Conservation (phyloP, 768 basidiomycete species). For the Amanita rimosa region DNA sequence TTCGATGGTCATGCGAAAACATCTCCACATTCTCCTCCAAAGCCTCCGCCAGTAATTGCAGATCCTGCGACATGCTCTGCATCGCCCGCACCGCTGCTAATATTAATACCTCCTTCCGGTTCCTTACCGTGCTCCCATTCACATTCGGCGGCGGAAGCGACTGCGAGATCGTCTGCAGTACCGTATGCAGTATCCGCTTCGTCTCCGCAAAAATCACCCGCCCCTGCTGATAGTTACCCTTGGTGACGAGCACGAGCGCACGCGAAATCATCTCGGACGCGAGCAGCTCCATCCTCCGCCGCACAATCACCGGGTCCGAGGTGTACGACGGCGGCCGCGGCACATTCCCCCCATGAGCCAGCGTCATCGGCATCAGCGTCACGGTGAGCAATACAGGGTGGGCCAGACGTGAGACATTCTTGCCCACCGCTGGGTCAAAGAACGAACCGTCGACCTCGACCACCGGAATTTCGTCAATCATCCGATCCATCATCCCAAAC, state of each 20-base stretch:
- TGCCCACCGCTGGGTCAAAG: conserved; percentile 79
- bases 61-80: conserved; percentile 77
- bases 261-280: conserved; percentile 97
- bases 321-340: conserved; percentile 32
- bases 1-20: conserved; percentile 90
- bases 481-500: conserved; percentile 89
- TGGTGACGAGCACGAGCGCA: conserved; percentile 81
- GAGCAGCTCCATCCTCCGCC: conserved; percentile 92
- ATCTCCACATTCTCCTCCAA: conserved; percentile 83
- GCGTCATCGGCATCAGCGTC: conserved; percentile 63
- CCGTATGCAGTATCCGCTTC: conserved; percentile 84
- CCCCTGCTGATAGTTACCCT: conserved; percentile 85
- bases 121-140: conserved; percentile 43
- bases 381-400: conserved; percentile 93
- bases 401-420: conserved; percentile 79
- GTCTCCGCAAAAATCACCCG: conserved; percentile 87
- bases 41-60: conserved; percentile 79
- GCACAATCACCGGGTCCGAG: conserved; percentile 83
- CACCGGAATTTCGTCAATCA: conserved; percentile 97
- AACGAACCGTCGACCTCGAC: conserved; percentile 94
- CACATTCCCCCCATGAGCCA: not conserved
- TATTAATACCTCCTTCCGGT: conserved; percentile 69
- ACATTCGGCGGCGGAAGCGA: conserved; percentile 47
- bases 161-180: conserved; percentile 75
- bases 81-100: conserved; percentile 68